Conservation (phyloP, 2,329 filamentous ascomycete genomes). For the Talaromyces sp. region DNA sequence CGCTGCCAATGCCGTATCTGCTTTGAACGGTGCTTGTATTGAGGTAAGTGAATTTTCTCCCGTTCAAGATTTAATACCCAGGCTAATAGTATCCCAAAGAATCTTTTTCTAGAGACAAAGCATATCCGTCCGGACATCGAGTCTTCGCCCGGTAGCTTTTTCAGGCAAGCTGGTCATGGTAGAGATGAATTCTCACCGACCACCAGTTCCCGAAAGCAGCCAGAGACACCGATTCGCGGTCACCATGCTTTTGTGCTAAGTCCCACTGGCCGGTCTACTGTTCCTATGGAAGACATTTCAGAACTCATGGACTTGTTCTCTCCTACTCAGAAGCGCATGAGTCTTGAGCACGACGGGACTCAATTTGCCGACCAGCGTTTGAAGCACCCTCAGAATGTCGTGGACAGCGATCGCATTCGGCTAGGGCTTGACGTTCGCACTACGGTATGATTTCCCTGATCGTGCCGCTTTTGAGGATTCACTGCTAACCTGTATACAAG, state of each 20-base stretch:
- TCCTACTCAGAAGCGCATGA: not conserved
- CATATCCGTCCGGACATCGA: constrained; percentile 26
- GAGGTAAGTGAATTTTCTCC: constrained; percentile 19
- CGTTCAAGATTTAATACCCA: not conserved
- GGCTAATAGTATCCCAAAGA: constrained; percentile 13
- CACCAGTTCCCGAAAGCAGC: not conserved
- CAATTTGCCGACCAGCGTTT: constrained; percentile 23
- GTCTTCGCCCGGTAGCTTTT: constrained; percentile 2
- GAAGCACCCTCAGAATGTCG: constrained; percentile 36
- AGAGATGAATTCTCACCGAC: constrained; percentile 4
- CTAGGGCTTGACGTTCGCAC: constrained; percentile 67
- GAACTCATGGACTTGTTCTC: constrained; percentile 21
- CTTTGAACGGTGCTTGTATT: constrained; percentile 29
- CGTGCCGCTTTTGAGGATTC: constrained; percentile 1
- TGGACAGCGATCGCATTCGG: constrained; percentile 40
- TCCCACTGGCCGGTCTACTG: constrained; percentile 34
- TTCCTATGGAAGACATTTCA: constrained; percentile 29
- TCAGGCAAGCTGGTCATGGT: constrained; percentile 4
- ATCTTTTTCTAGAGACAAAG: constrained; percentile 25
- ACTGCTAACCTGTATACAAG: constrained; percentile 35
- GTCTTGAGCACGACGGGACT: constrained; percentile 16
- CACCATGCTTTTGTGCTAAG: constrained; percentile 18
- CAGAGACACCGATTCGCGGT: constrained; percentile 2
- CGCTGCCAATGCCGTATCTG: constrained; percentile 28
- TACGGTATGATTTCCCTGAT: constrained; percentile 49